Percentiles rank a stretch among this genome's conserved stretches.
Conservation (phyloP, 345 rosid genomes). For the Salix purpurea region DNA sequence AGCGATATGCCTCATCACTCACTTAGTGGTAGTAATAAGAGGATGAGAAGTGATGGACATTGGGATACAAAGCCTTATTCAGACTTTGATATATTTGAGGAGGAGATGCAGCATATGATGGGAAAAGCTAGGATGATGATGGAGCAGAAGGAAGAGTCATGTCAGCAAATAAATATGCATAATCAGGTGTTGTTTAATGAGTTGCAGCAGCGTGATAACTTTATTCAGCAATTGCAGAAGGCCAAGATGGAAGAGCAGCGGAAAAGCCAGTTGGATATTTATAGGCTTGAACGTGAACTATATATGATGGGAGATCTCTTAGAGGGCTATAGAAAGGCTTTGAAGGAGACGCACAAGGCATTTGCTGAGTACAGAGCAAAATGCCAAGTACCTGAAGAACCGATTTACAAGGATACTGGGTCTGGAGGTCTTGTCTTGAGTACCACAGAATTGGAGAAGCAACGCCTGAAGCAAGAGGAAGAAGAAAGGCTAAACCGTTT, state of each 20-base stretch:
- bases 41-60: constrained; percentile 55
- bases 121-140: constrained; percentile 49
- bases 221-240: constrained; percentile 59
- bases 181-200: constrained; percentile 51
- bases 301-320: constrained; percentile 58
- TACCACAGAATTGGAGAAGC: constrained; percentile 60
- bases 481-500: constrained; percentile 48
- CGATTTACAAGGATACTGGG: constrained; percentile 72
- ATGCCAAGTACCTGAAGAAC: constrained; percentile 47
- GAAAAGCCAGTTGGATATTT: constrained; percentile 44
- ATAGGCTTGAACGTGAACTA: constrained; percentile 72
- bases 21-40: constrained; percentile 51
- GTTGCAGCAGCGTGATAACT: constrained; percentile 41
- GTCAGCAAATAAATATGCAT: constrained; percentile 38
- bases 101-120: constrained; percentile 39
- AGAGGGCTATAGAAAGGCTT: constrained; percentile 71
- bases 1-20: constrained; percentile 43
- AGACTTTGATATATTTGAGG: constrained; percentile 44
- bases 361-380: constrained; percentile 62
- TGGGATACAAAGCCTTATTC: constrained; percentile 46
- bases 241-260: constrained; percentile 53
- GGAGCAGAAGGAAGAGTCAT: constrained; percentile 46
- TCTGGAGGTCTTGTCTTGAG: constrained; percentile 79
- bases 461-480: constrained; percentile 55
- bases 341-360: constrained; percentile 57